A percentile compares a stretch with the other conserved stretches of the same genome.
These are phyloP conservation scores for Rhizopogon roseolus DNA, from an alignment of 768 basidiomycete species.

Conservation along the genomic window DNA sequence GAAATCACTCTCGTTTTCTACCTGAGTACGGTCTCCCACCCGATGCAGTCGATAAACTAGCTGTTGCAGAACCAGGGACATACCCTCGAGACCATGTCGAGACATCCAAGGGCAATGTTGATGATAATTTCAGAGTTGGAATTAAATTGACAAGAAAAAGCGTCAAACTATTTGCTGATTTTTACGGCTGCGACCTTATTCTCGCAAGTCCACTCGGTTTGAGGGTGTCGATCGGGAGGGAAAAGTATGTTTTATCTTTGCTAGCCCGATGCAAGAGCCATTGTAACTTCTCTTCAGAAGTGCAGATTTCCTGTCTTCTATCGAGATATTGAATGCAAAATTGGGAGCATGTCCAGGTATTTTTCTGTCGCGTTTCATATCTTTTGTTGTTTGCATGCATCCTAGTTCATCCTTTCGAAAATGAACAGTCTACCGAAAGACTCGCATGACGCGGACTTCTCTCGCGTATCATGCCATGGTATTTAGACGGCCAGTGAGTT, in stretches of 20 bases:
- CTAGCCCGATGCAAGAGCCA: neutral
- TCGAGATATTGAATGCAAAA: conserved; percentile 97
- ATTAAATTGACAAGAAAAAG: conserved; percentile 91
- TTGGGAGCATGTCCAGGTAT: conserved; percentile 95
- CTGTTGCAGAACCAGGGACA: conserved; percentile 62
- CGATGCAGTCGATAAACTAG: conserved; percentile 76
- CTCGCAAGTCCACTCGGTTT: conserved; percentile 92
- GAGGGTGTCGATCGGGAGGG: conserved; percentile 88
- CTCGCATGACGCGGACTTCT: conserved; percentile 93
- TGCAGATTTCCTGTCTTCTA: conserved; percentile 88
- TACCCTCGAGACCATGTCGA: conserved; percentile 90
- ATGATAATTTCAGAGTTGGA: conserved; percentile 91
- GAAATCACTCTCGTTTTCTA: conserved; percentile 81
- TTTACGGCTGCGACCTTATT: conserved; percentile 88
- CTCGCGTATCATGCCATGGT: conserved; percentile 97
- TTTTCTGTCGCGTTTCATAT: conserved; percentile 7
- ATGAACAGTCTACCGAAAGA: conserved; percentile 90
- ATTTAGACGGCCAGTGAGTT: conserved; percentile 87
- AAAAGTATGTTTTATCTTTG: conserved; percentile 58
- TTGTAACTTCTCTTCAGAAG: conserved; percentile 40
- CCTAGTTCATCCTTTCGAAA: conserved; percentile 77
- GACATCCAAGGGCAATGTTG: conserved; percentile 94
- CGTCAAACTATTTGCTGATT: conserved; percentile 86
- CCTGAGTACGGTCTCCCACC: conserved; percentile 80
- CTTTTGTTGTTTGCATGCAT: neutral